These are phyloP conservation scores for Selaginella moellendorffii DNA, from an alignment of 75 land plant species.

Conservation along the genomic window DNA sequence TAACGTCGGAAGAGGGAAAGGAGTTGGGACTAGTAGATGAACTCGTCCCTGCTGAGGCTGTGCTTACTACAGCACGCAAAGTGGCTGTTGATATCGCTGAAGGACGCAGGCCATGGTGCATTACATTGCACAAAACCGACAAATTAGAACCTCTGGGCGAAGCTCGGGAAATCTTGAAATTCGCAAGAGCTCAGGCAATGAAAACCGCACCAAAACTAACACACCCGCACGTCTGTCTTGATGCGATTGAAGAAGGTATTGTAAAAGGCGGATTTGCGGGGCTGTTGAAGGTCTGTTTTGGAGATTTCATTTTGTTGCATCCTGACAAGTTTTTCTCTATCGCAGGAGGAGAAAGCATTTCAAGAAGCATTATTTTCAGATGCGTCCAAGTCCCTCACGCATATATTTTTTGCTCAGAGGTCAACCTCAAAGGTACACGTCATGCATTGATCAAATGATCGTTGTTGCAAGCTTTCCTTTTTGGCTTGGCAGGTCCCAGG, in stretches of 20 bases:
- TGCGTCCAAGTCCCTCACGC: slow-evolving; percentile 53
- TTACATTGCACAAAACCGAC: slow-evolving; percentile 46
- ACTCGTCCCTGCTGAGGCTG: slow-evolving; percentile 32
- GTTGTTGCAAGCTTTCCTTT: not conserved
- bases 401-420: slow-evolving; percentile 81
- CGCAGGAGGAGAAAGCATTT: slow-evolving; percentile 58
- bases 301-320: not conserved
- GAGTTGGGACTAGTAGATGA: slow-evolving; percentile 73
- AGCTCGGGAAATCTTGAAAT: slow-evolving; percentile 60
- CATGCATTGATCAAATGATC: not conserved
- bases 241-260: slow-evolving; percentile 68
- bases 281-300: slow-evolving; percentile 39
- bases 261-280: slow-evolving; percentile 66
- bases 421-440: slow-evolving; percentile 55
- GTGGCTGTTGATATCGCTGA: slow-evolving; percentile 60
- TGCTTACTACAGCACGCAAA: slow-evolving; percentile 37
- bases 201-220: slow-evolving; percentile 50
- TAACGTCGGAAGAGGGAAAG: slow-evolving; percentile 62
- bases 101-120: slow-evolving; percentile 40
- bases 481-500: slow-evolving; percentile 68
- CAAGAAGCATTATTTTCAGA: slow-evolving; percentile 41
- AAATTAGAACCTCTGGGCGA: slow-evolving; percentile 59
- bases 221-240: slow-evolving; percentile 62
- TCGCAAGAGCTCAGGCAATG: slow-evolving; percentile 45
- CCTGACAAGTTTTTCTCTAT: not conserved